phyloP scores from a whole-genome alignment of 2,329 filamentous ascomycete species.

The Amylocarpus encephaloides region DNA sequence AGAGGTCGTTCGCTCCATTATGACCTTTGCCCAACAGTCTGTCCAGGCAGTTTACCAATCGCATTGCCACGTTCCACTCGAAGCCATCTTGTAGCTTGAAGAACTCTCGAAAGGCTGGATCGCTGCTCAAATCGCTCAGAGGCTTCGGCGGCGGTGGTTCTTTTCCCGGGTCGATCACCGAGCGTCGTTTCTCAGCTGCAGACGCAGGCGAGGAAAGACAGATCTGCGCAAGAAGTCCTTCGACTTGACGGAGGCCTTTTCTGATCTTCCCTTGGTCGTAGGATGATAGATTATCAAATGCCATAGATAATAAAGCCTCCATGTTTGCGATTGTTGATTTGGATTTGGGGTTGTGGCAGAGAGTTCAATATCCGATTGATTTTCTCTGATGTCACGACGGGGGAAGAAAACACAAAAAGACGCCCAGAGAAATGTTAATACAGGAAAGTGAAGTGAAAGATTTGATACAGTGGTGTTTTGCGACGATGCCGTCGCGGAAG shows the following conservation, averaged over 20 bases:
- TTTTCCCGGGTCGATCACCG: conserved; percentile 33
- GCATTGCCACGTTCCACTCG: conserved; percentile 91
- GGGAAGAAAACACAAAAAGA: conserved; percentile 7
- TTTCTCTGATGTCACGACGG: background rate
- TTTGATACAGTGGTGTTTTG: background rate
- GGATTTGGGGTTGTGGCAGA: conserved; percentile 5
- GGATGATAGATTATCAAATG: conserved; percentile 76
- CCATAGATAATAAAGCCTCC: conserved; percentile 86
- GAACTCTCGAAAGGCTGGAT: conserved; percentile 90
- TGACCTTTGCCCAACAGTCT: conserved; percentile 75
- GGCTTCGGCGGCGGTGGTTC: conserved; percentile 45
- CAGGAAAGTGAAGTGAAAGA: conserved; percentile 18
- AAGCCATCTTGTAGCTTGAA: conserved; percentile 96
- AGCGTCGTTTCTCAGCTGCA: conserved; percentile 23
- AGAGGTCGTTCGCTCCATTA: conserved; percentile 76
- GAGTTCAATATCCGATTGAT: background rate
- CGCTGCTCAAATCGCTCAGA: conserved; percentile 64
- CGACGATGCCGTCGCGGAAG: too few species aligned
- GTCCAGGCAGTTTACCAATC: conserved; percentile 79
- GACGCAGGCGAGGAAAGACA: conserved; percentile 54
- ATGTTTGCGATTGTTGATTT: conserved; percentile 43
- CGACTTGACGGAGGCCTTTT: conserved; percentile 89
- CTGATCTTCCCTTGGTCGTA: conserved; percentile 66
- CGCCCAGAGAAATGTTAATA: conserved; percentile 18
- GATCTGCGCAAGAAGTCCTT: conserved; percentile 89